Evolutionary conservation across 1,284 basidiomycete genomes (phyloP), one percentile per base, ranked within the genome.

Genomic region (Anthracocystis walkeri): DNA sequence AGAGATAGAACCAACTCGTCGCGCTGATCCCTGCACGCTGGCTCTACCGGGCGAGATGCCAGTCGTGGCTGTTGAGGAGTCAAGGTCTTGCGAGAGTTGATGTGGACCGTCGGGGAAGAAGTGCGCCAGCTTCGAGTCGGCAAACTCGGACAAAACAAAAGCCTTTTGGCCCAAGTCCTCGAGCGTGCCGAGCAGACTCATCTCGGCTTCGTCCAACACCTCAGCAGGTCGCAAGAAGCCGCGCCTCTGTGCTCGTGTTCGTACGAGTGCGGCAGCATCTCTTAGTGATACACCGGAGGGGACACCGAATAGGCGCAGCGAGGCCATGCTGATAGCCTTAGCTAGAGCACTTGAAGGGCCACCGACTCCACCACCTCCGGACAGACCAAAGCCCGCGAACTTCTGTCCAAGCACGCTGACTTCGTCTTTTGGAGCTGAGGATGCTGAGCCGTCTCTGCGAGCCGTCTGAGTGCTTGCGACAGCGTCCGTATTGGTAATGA

Each of bases 121-220:
- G 58, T 90, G 90, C 58, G 93, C 90, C 71, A 96, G 92, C 89
- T 95, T 93, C 84, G 92, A 90, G 86, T 98, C 95, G 38, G 93
- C 96, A 89, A 95, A 95, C 74, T 93, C 92, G 57, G 92, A 92
- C 59, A 98, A 87, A 40, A 96, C 94, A 72, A 93, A 92, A 25
- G 95, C 95, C 89, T 98, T 98, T 88, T 97, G 94, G 11, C 94
- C 95, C 0, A 95, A 86, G 73, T 96, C 93, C 83, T 97, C 95
- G 42, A 98, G 87, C 21, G 86, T 85, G 2, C 88, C 89, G 11
- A 97, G 87, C 8, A 98, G 86, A 63, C 90, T 90, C 65, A 93
- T 92, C 78, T 97, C 95, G 55, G 65, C 67, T 31, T 65, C 67
- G 41, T 76, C 71, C 50, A 40, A 65, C 7, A 56, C 29, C 41